Evolutionary conservation across 2,329 filamentous ascomycete species (phyloP).

Genomic region (Aspergillus niger): DNA sequence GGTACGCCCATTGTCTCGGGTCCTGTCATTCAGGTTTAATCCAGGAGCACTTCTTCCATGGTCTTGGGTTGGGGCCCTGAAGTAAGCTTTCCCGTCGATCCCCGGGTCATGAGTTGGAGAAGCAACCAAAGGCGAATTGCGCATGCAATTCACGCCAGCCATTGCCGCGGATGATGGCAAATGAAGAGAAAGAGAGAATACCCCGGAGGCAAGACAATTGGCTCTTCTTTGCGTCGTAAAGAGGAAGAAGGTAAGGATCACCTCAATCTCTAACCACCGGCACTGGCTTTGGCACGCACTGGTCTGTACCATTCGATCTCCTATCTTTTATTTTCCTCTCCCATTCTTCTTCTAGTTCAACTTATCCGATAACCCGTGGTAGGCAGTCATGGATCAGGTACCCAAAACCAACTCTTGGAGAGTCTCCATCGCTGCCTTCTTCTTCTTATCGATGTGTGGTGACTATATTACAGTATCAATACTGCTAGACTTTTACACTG

Average conservation of each 20-base stretch:
- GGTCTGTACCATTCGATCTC: not conserved
- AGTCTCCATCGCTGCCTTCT: too few relatives aligned
- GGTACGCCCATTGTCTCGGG: slow-evolving; percentile 29
- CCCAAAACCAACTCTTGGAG: not conserved
- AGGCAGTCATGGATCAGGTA: not conserved
- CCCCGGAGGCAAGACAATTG: not conserved
- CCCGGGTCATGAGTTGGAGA: slow-evolving; percentile 4
- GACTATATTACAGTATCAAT: not conserved
- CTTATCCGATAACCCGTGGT: not conserved
- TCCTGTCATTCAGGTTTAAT: slow-evolving; percentile 23
- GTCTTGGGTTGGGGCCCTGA: slow-evolving; percentile 8
- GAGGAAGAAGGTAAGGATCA: not conserved
- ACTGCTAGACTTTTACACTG: not conserved
- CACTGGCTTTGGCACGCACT: not conserved
- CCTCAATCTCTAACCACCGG: not conserved
- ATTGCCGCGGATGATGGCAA: not conserved
- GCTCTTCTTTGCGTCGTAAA: not conserved
- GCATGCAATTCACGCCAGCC: not conserved
- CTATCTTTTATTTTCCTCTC: not conserved
- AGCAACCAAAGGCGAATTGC: not conserved
- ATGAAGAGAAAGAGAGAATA: not conserved
- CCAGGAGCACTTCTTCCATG: slow-evolving; percentile 12
- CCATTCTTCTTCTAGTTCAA: not conserved
- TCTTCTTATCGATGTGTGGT: not conserved
- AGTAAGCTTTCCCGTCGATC: slow-evolving; percentile 24